Conservation (phyloP, 2,329 filamentous ascomycete genomes). For the Lasiodiplodia sp. region DNA sequence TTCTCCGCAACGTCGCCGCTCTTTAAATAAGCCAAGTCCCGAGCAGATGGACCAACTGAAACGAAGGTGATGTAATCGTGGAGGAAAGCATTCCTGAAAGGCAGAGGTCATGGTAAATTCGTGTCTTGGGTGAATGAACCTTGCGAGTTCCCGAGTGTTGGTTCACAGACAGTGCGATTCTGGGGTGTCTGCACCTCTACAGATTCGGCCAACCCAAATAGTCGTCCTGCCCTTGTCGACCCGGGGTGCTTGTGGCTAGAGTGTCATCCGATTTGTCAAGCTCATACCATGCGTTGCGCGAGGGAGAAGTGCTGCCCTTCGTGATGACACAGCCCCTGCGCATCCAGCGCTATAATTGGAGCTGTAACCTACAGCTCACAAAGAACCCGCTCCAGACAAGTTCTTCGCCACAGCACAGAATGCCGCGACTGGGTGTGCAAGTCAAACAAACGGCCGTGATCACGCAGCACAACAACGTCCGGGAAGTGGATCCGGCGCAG, state of each 20-base stretch:
- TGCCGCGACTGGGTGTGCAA: constrained; percentile 7
- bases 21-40: constrained; percentile 12
- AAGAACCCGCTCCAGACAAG: constrained; percentile 15
- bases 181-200: constrained; percentile 25
- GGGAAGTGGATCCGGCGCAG: not conserved
- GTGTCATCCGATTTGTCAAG: constrained; percentile 26
- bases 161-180: constrained; percentile 23
- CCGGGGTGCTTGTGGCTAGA: constrained; percentile 13
- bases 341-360: constrained; percentile 24
- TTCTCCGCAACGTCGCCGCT: constrained; percentile 31
- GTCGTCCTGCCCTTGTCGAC: constrained; percentile 5
- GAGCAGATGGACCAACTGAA: constrained; percentile 25
- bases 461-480: constrained; percentile 23
- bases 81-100: constrained; percentile 24
- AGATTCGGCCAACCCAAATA: constrained; percentile 24
- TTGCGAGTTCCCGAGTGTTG: constrained; percentile 14
- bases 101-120: constrained; percentile 8
- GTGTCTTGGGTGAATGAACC: constrained; percentile 26
- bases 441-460: constrained; percentile 14
- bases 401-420: constrained; percentile 10
- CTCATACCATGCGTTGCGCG: constrained; percentile 25
- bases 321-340: constrained; percentile 28
- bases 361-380: constrained; percentile 18
- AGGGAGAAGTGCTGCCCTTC: constrained; percentile 19
- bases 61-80: constrained; percentile 25